Evolutionary conservation across 768 basidiomycete genomes (phyloP).

Genomic region (Paxillus ammoniavirescens): DNA sequence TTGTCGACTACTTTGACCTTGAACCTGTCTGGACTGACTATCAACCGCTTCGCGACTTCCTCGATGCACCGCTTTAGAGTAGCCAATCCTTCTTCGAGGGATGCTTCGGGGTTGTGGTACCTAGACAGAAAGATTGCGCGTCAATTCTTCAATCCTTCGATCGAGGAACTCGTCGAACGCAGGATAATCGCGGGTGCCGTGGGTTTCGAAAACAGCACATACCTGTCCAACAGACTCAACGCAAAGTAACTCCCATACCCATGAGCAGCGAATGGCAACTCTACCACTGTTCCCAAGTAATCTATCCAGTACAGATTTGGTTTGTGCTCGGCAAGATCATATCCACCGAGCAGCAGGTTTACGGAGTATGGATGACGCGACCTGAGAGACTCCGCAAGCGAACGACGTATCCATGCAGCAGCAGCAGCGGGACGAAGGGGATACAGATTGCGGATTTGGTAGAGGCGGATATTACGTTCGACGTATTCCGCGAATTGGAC

Average conservation of each 20-base stretch:
- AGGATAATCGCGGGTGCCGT: neutral
- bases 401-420: constrained; percentile 92
- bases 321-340: constrained; percentile 68
- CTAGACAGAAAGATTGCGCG: constrained; percentile 34
- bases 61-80: constrained; percentile 83
- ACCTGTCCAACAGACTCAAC: constrained; percentile 90
- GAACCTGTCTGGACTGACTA: constrained; percentile 78
- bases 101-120: constrained; percentile 88
- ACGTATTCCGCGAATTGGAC: constrained; percentile 95
- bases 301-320: constrained; percentile 95
- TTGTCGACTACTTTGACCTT: constrained; percentile 92
- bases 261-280: constrained; percentile 92
- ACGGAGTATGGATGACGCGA: constrained; percentile 88
- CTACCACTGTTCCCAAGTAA: constrained; percentile 86
- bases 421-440: constrained; percentile 88
- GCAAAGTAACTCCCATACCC: constrained; percentile 95
- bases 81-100: constrained; percentile 82
- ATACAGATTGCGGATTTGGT: constrained; percentile 92
- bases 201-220: constrained; percentile 18
- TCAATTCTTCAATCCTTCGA: neutral
- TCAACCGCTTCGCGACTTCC: constrained; percentile 82
- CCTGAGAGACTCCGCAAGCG: constrained; percentile 85
- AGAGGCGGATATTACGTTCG: constrained; percentile 92
- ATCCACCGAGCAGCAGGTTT: constrained; percentile 91
- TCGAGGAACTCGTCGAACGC: neutral